phyloP scores from a whole-genome alignment of 805 yeast genomes.

The Cyberlindnera mississippiensis region DNA sequence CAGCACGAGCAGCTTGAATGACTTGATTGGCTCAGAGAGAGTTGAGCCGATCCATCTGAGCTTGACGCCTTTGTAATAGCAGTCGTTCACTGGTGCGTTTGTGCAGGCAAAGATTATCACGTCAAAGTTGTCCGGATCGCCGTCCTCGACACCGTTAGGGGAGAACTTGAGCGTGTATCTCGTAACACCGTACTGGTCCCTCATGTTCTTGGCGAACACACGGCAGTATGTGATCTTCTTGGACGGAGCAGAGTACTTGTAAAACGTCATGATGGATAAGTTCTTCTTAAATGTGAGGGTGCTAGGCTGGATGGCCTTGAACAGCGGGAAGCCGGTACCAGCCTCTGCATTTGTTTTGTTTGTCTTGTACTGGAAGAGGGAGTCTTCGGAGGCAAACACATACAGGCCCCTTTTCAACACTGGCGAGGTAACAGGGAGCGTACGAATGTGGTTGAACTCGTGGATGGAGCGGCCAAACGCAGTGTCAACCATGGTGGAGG shows the following conservation, averaged over 20 bases:
- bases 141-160: slow-evolving; percentile 17
- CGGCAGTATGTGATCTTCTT: slow-evolving; percentile 32
- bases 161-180: slow-evolving; percentile 31
- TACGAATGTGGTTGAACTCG: slow-evolving; percentile 27
- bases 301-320: slow-evolving; percentile 31
- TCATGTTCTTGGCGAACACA: slow-evolving; percentile 25
- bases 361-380: slow-evolving; percentile 26
- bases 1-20: slow-evolving; percentile 32
- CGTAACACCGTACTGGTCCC: slow-evolving; percentile 20
- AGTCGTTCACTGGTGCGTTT: slow-evolving; percentile 32
- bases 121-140: slow-evolving; percentile 20
- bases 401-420: slow-evolving; percentile 34
- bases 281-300: slow-evolving; percentile 29
- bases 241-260: slow-evolving; percentile 22
- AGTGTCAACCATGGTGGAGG: slow-evolving; percentile 23
- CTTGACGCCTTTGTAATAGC: slow-evolving; percentile 28
- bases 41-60: slow-evolving; percentile 40
- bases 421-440: slow-evolving; percentile 31
- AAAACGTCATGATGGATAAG: slow-evolving; percentile 30
- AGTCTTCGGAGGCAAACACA: slow-evolving; percentile 35
- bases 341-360: slow-evolving; percentile 29
- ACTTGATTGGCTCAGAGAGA: slow-evolving; percentile 25
- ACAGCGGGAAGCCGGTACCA: slow-evolving; percentile 32
- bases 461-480: slow-evolving; percentile 21
- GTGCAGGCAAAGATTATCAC: slow-evolving; percentile 31